Conservation (phyloP, 129 eudicot genomes). For the Helianthus annuus region HanXRQr2.0-SUNRISE NC_035449.2:194731205-194731704, state of each 20-base stretch:
- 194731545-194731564: conserved; percentile 99
- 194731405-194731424: not conserved
- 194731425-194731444: not conserved
- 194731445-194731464: not conserved
- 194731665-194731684: not conserved
- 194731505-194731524: conserved; percentile 74
- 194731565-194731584: conserved; percentile 73
- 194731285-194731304: no score
- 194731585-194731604: not conserved
- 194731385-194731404: not conserved
- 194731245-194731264: no score
- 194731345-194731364: not conserved
- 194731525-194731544: conserved; percentile 86
- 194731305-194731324: not conserved
- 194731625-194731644: not conserved
- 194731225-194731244: no score
- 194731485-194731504: conserved; percentile 91
- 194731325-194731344: not conserved
- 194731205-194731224: no score
- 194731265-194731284: no score
- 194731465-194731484: conserved; percentile 16
- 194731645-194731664: not conserved
- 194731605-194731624: not conserved
- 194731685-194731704: not conserved
- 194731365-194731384: not conserved